Conservation (phyloP, 2,329 filamentous ascomycete species). For the Ceratocystis huliohia region DNA sequence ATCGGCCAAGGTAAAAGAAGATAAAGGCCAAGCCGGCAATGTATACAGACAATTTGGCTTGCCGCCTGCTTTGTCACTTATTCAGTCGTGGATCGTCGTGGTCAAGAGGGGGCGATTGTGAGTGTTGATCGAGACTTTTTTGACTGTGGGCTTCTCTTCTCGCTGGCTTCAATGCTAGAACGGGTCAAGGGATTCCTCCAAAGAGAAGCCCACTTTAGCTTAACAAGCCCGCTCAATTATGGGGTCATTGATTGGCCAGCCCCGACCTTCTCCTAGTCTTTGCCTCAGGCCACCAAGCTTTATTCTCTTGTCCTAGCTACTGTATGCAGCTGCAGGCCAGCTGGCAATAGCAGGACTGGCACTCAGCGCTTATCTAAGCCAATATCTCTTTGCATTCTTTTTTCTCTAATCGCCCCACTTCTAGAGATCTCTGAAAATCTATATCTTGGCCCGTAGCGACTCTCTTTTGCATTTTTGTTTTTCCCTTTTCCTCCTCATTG, state of each 20-base stretch:
- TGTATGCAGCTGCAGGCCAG: neutral
- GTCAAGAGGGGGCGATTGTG: neutral
- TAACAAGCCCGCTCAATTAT: conserved; percentile 27
- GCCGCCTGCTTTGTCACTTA: conserved; percentile 6
- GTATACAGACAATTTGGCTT: neutral
- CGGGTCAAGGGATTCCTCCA: neutral
- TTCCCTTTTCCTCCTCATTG: conserved; percentile 43
- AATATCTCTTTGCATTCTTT: neutral
- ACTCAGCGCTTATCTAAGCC: neutral
- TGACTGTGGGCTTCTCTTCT: conserved; percentile 9
- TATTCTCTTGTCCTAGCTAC: neutral
- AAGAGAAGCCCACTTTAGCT: conserved; percentile 14
- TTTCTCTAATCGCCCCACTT: conserved; percentile 6
- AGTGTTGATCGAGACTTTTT: conserved; percentile 10
- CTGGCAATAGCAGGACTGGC: neutral
- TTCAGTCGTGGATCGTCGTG: neutral
- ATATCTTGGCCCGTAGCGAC: conserved; percentile 22
- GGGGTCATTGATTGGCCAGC: conserved; percentile 32
- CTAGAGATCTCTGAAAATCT: conserved; percentile 12
- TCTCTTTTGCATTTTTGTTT: conserved; percentile 25
- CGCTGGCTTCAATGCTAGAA: conserved; percentile 18
- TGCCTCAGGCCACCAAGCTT: conserved; percentile 30
- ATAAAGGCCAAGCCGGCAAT: neutral
- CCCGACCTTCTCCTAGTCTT: neutral
- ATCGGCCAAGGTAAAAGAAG: neutral